Conservation (phyloP, 139 green algal genomes). For the Tetraselmis chui region DNA sequence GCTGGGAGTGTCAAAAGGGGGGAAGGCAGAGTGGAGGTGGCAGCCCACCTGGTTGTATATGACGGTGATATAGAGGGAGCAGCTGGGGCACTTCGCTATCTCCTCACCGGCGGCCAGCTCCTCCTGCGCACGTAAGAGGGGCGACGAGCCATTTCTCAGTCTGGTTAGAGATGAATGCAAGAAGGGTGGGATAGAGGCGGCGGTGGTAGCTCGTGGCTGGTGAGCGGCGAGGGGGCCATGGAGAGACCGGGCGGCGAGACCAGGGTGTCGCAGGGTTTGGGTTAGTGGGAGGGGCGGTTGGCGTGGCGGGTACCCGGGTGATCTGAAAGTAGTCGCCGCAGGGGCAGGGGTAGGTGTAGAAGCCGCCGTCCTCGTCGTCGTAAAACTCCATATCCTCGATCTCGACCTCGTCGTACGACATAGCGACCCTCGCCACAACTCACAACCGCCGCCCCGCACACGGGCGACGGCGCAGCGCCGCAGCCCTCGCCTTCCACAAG, state of each 20-base stretch:
- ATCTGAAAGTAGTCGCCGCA: constrained; percentile 98
- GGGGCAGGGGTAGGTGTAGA: constrained; percentile 88
- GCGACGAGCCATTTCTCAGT: no score
- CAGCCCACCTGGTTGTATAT: constrained; percentile 76
- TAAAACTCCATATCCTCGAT: constrained; percentile 97
- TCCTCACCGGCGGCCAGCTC: constrained; percentile 83
- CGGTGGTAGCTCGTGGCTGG: no score
- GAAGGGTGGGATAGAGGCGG: not conserved
- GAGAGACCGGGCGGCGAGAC: no score
- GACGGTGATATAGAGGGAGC: constrained; percentile 88
- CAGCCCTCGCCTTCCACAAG: no score
- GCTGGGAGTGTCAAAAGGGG: no score
- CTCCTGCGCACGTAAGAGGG: constrained; percentile 55
- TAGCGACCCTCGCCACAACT: constrained; percentile 9
- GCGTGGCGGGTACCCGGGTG: constrained; percentile 43
- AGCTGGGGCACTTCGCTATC: constrained; percentile 90
- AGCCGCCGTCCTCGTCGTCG: constrained; percentile 74
- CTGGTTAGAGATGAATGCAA: not conserved
- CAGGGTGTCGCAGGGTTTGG: no score
- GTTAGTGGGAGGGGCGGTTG: not conserved
- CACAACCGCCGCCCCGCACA: no score
- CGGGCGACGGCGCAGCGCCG: no score
- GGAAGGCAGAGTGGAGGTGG: not conserved
- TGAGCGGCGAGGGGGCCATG: no score
- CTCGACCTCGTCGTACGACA: constrained; percentile 89